Conservation (phyloP, 116 monocot genomes). For the Posidonia oceanica region DNA sequence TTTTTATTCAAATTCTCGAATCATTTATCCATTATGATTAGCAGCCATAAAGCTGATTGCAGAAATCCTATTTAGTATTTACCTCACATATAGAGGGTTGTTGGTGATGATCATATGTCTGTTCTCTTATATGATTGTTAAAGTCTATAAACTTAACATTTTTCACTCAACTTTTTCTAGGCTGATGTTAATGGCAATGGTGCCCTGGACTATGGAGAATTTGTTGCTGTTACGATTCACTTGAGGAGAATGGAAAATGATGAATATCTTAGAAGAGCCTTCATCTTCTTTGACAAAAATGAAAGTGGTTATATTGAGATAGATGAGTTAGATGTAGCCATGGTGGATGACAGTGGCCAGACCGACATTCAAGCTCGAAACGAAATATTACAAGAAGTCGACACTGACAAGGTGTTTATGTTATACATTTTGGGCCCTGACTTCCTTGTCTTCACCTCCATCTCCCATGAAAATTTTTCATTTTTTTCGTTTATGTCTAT, state of each 20-base stretch:
- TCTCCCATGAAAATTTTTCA: background rate
- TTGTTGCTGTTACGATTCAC: conserved; percentile 60
- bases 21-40: no score
- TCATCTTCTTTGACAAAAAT: conserved; percentile 65
- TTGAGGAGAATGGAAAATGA: conserved; percentile 54
- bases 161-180: conserved; percentile 11
- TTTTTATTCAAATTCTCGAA: no score
- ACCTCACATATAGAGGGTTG: no score
- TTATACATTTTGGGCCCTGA: background rate
- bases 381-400: conserved; percentile 51
- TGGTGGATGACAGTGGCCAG: conserved; percentile 28
- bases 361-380: conserved; percentile 29
- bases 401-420: conserved; percentile 52
- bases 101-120: no score
- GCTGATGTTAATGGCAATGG: conserved; percentile 85
- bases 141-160: no score
- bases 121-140: no score
- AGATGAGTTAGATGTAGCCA: conserved; percentile 44
- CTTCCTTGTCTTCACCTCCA: background rate
- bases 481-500: background rate
- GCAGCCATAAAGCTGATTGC: no score
- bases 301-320: conserved; percentile 56
- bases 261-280: conserved; percentile 55
- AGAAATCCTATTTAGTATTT: no score
- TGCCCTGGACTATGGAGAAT: conserved; percentile 61